phyloP scores from a whole-genome alignment of 2,329 filamentous ascomycete species.

The Colletotrichum lupini region DNA sequence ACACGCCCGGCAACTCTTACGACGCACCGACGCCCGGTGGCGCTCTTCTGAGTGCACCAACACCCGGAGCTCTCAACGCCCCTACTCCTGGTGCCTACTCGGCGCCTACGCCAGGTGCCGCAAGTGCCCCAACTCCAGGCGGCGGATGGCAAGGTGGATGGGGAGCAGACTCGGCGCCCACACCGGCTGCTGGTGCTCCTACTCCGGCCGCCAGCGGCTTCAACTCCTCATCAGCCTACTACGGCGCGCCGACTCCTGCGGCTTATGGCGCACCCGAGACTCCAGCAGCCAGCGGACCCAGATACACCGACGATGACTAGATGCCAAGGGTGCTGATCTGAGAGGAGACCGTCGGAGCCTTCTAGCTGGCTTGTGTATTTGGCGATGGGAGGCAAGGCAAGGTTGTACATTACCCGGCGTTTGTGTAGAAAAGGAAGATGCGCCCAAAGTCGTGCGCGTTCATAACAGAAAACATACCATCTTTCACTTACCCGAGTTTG shows the following conservation, averaged over 20 bases:
- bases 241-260: slow-evolving; percentile 73
- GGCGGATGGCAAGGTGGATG: slow-evolving; percentile 70
- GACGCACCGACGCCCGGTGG: slow-evolving; percentile 77
- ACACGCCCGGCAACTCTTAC: slow-evolving; percentile 67
- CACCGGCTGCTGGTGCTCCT: slow-evolving; percentile 72
- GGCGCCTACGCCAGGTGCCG: slow-evolving; percentile 71
- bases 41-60: slow-evolving; percentile 66
- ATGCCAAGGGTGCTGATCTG: neutral
- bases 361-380: slow-evolving; percentile 15
- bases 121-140: slow-evolving; percentile 76
- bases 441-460: slow-evolving; percentile 7
- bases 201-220: slow-evolving; percentile 75
- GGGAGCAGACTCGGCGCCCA: slow-evolving; percentile 73
- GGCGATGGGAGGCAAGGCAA: neutral
- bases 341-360: neutral
- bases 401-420: slow-evolving; percentile 35
- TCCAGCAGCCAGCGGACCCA: slow-evolving; percentile 68
- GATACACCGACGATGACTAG: slow-evolving; percentile 64
- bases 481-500: neutral
- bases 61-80: slow-evolving; percentile 71
- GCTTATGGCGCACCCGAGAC: slow-evolving; percentile 70
- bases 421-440: slow-evolving; percentile 18
- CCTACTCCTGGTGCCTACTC: slow-evolving; percentile 77
- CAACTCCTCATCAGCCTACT: slow-evolving; percentile 58
- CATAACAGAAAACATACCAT: neutral